Evolutionary conservation across 768 basidiomycete genomes (phyloP).

Genomic region (Pisolithus microcarpus): DNA sequence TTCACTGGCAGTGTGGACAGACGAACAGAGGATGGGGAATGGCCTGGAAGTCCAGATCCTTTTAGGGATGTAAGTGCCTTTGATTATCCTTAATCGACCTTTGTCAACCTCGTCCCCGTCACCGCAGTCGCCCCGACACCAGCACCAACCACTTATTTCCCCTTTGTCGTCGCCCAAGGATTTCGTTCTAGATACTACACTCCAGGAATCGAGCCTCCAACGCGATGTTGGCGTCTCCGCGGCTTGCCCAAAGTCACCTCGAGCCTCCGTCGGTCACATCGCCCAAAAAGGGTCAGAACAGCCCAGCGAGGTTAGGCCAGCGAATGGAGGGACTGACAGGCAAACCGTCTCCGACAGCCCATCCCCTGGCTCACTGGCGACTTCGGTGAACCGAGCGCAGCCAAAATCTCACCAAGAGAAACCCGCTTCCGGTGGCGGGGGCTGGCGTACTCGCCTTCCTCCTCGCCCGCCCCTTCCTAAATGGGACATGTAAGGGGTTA

Average conservation of each 20-base stretch:
- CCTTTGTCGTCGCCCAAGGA: not conserved
- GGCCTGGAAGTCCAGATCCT: conserved; percentile 13
- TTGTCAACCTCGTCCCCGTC: not conserved
- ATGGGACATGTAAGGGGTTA: conserved; percentile 16
- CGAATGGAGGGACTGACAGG: not conserved
- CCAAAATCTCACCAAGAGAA: conserved; percentile 6
- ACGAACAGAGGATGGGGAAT: conserved; percentile 1
- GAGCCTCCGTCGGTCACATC: not conserved
- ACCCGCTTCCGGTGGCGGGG: conserved; percentile 1
- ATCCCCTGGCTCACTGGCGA: not conserved
- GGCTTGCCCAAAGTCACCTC: too few relatives aligned
- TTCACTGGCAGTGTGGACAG: not conserved
- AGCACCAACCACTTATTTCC: conserved; percentile 10
- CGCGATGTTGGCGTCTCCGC: too few relatives aligned
- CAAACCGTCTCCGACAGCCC: not conserved
- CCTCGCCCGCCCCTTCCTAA: conserved; percentile 26
- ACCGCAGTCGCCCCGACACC: conserved; percentile 9
- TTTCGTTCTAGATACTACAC: too few relatives aligned
- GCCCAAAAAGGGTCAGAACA: not conserved
- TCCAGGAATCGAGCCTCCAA: too few relatives aligned
- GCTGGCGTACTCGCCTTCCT: conserved; percentile 23
- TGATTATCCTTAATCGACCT: not conserved
- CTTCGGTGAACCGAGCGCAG: not conserved
- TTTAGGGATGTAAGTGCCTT: conserved; percentile 9
- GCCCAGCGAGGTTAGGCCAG: not conserved